Evolutionary conservation across 805 yeast species (phyloP).

Genomic region (Komagataella pastoris): DNA sequence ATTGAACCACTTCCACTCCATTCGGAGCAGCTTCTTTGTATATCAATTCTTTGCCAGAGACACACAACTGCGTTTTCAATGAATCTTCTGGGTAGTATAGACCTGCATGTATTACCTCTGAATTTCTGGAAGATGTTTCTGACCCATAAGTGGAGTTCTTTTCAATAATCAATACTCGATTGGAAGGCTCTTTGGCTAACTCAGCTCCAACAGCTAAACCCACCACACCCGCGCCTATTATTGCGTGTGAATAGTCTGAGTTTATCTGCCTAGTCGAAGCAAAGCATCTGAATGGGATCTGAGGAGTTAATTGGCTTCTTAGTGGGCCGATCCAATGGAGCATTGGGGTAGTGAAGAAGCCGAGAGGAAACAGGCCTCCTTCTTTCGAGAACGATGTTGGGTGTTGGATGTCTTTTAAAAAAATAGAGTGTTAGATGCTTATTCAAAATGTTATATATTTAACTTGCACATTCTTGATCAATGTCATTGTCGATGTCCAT

Average conservation of each 20-base stretch:
- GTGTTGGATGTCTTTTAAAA: not conserved
- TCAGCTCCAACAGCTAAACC: conserved; percentile 76
- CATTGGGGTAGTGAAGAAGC: not conserved
- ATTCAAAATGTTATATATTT: not conserved
- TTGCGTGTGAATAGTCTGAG: conserved; percentile 9
- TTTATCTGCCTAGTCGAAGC: not conserved
- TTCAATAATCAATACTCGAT: conserved; percentile 54
- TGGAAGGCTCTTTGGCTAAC: conserved; percentile 29
- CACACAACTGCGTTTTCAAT: conserved; percentile 56
- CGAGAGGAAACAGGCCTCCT: not conserved
- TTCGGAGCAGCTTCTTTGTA: conserved; percentile 32
- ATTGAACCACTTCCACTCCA: conserved; percentile 44
- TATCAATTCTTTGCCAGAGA: conserved; percentile 59
- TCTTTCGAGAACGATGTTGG: not conserved
- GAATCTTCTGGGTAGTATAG: conserved; percentile 63
- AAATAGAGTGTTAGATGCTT: not conserved
- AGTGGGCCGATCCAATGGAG: not conserved
- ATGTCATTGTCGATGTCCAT: not conserved
- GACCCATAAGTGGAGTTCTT: conserved; percentile 52
- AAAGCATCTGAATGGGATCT: not conserved
- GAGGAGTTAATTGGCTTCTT: not conserved
- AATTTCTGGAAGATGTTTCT: conserved; percentile 82
- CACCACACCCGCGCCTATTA: conserved; percentile 77
- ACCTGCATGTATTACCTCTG: conserved; percentile 91
- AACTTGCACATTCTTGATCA: not conserved